Evolutionary conservation across 768 basidiomycete genomes (phyloP).

Genomic region (Pleurotus ostreatus): DNA sequence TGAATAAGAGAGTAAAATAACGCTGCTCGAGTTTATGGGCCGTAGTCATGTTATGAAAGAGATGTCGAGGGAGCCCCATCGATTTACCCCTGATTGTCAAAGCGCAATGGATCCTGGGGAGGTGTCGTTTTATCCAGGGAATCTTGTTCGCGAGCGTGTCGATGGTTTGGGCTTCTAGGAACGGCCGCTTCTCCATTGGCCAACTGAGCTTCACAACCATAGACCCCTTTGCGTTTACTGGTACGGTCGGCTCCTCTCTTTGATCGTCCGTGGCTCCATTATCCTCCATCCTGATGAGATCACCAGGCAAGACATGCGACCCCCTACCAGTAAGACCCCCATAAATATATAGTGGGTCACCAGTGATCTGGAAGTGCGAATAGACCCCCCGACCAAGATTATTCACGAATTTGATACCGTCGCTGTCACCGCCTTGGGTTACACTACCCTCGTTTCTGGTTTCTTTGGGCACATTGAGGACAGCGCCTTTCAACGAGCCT

Average conservation of each 20-base stretch:
- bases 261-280: no score
- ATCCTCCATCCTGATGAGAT: no score
- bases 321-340: conserved; percentile 16
- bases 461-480: no score
- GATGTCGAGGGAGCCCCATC: conserved; percentile 10
- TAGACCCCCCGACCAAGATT: no score
- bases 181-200: conserved; percentile 7
- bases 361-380: no score
- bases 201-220: conserved; percentile 15
- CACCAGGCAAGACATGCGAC: conserved; percentile 13
- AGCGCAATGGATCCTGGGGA: conserved; percentile 10
- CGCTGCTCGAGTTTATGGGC: conserved; percentile 9
- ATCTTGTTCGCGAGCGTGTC: conserved; percentile 4
- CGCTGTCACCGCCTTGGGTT: no score
- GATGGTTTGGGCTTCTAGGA: conserved; percentile 10
- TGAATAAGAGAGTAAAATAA: conserved; percentile 14
- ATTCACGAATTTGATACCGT: no score
- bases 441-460: no score
- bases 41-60: not conserved
- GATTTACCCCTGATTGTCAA: conserved; percentile 3
- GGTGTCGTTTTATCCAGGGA: conserved; percentile 11
- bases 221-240: no score
- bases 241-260: no score
- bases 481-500: no score
- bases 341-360: conserved; percentile 8